Conservation (phyloP, 2,329 filamentous ascomycete genomes). For the Dothistroma septosporum region DNA sequence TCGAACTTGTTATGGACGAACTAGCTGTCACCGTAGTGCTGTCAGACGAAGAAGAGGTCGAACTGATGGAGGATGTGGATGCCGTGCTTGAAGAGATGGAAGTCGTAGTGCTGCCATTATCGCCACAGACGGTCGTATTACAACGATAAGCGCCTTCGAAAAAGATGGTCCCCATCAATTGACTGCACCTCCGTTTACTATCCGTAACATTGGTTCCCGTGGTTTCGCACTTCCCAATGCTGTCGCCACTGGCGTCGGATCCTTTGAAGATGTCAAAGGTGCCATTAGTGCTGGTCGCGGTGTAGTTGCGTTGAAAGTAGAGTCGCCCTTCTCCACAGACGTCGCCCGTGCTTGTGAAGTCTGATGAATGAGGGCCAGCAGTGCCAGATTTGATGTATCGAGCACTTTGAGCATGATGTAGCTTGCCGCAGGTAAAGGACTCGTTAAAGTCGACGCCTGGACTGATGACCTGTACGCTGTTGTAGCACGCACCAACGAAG, state of each 20-base stretch:
- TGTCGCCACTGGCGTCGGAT: slow-evolving; percentile 9
- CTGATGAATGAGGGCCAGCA: neutral
- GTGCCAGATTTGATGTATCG: slow-evolving; percentile 10
- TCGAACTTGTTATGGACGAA: neutral
- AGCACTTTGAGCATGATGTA: slow-evolving; percentile 4
- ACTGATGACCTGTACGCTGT: slow-evolving; percentile 14
- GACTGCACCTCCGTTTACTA: slow-evolving; percentile 11
- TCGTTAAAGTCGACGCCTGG: slow-evolving; percentile 10
- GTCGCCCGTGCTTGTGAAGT: slow-evolving; percentile 13
- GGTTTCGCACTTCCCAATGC: slow-evolving; percentile 10
- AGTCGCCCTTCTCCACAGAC: slow-evolving; percentile 12
- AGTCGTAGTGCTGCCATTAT: neutral
- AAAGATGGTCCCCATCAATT: slow-evolving; percentile 12
- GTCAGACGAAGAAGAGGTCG: neutral
- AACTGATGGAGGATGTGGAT: slow-evolving; percentile 2
- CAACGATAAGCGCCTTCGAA: slow-evolving; percentile 9
- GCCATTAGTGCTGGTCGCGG: slow-evolving; percentile 8
- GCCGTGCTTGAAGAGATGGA: neutral
- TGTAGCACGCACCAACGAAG: slow-evolving; percentile 8
- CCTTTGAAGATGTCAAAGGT: slow-evolving; percentile 16
- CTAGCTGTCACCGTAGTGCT: neutral
- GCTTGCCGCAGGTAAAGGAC: slow-evolving; percentile 10
- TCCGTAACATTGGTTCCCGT: slow-evolving; percentile 6
- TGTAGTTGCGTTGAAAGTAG: slow-evolving; percentile 11
- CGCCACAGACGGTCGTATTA: slow-evolving; percentile 14